phyloP scores from a whole-genome alignment of 2,329 filamentous ascomycete species.

The Fusarium chuoi region DNA sequence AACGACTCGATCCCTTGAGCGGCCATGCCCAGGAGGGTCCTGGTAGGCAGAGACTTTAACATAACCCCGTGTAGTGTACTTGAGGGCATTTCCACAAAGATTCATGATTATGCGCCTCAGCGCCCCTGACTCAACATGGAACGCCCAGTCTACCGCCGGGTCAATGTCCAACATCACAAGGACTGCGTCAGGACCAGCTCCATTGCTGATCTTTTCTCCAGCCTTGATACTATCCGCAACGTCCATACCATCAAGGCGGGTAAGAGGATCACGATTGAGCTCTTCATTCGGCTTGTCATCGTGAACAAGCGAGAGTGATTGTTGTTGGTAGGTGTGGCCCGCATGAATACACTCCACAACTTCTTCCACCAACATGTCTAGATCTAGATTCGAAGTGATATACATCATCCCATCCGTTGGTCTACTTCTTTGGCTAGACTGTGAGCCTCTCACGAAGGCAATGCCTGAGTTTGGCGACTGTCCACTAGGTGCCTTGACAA shows the following conservation, averaged over 20 bases:
- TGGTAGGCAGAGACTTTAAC: conserved; percentile 46
- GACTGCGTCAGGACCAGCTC: conserved; percentile 19
- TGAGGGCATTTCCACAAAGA: conserved; percentile 69
- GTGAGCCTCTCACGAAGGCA: neutral
- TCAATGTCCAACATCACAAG: conserved; percentile 53
- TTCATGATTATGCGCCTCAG: conserved; percentile 69
- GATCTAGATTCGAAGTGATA: conserved; percentile 25
- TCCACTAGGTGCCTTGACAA: conserved; percentile 19
- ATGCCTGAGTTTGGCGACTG: neutral
- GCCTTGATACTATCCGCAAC: conserved; percentile 2
- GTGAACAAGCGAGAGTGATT: conserved; percentile 21
- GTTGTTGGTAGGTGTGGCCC: conserved; percentile 45
- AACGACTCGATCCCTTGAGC: conserved; percentile 24
- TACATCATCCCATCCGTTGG: conserved; percentile 29
- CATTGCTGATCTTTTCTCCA: neutral
- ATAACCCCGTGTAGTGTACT: conserved; percentile 61
- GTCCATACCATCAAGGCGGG: conserved; percentile 26
- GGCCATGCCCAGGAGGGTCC: neutral
- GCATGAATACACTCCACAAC: conserved; percentile 59
- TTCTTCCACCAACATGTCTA: conserved; percentile 58
- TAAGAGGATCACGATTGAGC: neutral
- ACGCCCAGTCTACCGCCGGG: conserved; percentile 60
- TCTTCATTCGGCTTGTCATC: neutral
- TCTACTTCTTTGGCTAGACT: neutral
- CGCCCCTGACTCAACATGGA: conserved; percentile 64